Conservation (phyloP, 2,329 filamentous ascomycete genomes). For the Penicillium sp. region DNA sequence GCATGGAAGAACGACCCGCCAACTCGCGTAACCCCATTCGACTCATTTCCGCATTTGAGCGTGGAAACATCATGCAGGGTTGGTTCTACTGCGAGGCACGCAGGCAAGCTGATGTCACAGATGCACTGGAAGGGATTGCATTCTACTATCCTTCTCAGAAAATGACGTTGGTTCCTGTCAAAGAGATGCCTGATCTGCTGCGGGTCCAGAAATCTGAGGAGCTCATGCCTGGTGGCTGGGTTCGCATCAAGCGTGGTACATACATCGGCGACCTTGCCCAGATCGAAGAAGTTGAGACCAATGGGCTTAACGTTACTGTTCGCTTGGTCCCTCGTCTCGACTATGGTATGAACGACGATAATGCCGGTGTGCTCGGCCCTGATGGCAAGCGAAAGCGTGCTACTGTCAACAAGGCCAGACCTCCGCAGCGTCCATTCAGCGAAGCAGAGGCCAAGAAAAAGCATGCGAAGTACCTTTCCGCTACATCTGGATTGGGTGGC, state of each 20-base stretch:
- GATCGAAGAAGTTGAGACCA: constrained; percentile 88
- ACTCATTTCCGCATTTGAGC: constrained; percentile 90
- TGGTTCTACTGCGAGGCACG: constrained; percentile 94
- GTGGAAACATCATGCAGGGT: constrained; percentile 84
- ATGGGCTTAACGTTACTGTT: constrained; percentile 84
- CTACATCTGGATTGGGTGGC: constrained; percentile 54
- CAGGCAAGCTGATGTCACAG: constrained; percentile 80
- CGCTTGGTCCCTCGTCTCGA: constrained; percentile 88
- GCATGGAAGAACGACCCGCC: constrained; percentile 72
- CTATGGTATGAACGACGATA: constrained; percentile 85
- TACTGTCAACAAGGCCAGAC: constrained; percentile 61
- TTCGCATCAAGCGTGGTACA: constrained; percentile 78
- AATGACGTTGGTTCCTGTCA: constrained; percentile 86
- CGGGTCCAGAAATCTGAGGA: constrained; percentile 83
- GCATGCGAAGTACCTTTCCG: constrained; percentile 64
- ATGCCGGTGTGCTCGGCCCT: constrained; percentile 49
- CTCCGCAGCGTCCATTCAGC: constrained; percentile 88
- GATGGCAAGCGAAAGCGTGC: constrained; percentile 80
- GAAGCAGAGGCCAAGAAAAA: constrained; percentile 90
- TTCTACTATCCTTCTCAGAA: constrained; percentile 89
- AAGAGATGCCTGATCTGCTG: constrained; percentile 96
- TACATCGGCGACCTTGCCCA: constrained; percentile 90
- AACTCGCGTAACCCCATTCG: constrained; percentile 77
- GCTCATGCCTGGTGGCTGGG: constrained; percentile 85
- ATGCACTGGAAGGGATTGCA: constrained; percentile 78